phyloP scores from a whole-genome alignment of 2,329 filamentous ascomycete species.

The Elsinoe perseae region DNA sequence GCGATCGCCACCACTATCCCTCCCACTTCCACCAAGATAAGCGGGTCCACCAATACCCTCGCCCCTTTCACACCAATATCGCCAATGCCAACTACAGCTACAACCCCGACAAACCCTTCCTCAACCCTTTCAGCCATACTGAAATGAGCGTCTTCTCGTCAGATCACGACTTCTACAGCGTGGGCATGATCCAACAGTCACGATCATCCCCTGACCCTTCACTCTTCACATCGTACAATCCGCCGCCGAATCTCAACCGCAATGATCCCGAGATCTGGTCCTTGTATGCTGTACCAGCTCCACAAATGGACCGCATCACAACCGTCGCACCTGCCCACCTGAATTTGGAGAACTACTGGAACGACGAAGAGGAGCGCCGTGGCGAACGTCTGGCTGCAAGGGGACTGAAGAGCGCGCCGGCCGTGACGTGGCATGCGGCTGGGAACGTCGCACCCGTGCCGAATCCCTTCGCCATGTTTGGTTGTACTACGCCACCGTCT shows the following conservation, averaged over 20 bases:
- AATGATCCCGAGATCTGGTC: neutral
- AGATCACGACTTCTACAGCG: neutral
- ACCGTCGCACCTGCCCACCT: neutral
- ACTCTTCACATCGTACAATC: neutral
- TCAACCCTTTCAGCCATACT: neutral
- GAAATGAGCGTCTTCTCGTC: neutral
- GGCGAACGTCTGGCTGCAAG: neutral
- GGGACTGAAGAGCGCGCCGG: neutral
- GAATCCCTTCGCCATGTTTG: neutral
- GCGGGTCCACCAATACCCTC: neutral
- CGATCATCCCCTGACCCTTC: neutral
- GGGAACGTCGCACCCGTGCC: neutral
- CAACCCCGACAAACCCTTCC: neutral
- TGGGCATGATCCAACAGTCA: neutral
- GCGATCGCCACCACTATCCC: neutral
- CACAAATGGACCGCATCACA: neutral
- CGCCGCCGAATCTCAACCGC: neutral
- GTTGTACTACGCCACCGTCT: neutral
- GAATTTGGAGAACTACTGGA: neutral
- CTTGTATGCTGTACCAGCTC: neutral
- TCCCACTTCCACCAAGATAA: neutral
- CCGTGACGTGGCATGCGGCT: neutral
- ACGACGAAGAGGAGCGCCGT: neutral
- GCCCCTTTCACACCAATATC: neutral
- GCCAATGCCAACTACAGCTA: constrained; percentile 3